Evolutionary conservation across 768 basidiomycete species (phyloP).

Genomic region (Boletus rex-veris): DNA sequence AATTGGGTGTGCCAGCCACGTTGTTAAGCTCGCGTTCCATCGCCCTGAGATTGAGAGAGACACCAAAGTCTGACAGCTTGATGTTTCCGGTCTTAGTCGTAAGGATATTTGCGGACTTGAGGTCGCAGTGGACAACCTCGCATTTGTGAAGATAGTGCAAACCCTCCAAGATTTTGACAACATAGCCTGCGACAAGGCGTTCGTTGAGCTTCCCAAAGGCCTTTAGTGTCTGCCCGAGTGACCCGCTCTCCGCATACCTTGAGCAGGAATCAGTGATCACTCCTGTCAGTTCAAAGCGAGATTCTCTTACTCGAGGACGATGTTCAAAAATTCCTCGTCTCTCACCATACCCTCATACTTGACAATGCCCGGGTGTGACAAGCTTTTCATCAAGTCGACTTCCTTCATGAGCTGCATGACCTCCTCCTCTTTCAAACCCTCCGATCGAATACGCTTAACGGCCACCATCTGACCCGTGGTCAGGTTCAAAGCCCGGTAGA

Average conservation of each 20-base stretch:
- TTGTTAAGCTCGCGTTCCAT: constrained; percentile 83
- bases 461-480: constrained; percentile 97
- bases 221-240: constrained; percentile 87
- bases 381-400: constrained; percentile 86
- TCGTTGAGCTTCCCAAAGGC: constrained; percentile 95
- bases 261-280: constrained; percentile 13
- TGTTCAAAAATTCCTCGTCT: constrained; percentile 84
- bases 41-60: constrained; percentile 91
- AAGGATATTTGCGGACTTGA: constrained; percentile 98
- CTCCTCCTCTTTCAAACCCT: constrained; percentile 88
- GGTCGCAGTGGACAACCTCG: constrained; percentile 94
- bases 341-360: constrained; percentile 96
- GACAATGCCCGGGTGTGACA: constrained; percentile 94
- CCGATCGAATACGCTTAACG: constrained; percentile 92
- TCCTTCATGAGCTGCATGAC: constrained; percentile 90
- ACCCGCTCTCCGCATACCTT: constrained; percentile 96
- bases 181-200: constrained; percentile 85
- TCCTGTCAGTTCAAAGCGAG: neutral
- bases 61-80: constrained; percentile 96
- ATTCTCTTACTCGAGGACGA: constrained; percentile 81
- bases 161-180: constrained; percentile 95
- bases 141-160: constrained; percentile 87
- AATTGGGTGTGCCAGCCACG: constrained; percentile 93
- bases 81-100: constrained; percentile 97
- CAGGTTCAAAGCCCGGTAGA: constrained; percentile 91